Percentiles rank a stretch among this genome's conserved stretches.
Conservation (phyloP, 345 rosid genomes). For the Kandelia obovata region DNA sequence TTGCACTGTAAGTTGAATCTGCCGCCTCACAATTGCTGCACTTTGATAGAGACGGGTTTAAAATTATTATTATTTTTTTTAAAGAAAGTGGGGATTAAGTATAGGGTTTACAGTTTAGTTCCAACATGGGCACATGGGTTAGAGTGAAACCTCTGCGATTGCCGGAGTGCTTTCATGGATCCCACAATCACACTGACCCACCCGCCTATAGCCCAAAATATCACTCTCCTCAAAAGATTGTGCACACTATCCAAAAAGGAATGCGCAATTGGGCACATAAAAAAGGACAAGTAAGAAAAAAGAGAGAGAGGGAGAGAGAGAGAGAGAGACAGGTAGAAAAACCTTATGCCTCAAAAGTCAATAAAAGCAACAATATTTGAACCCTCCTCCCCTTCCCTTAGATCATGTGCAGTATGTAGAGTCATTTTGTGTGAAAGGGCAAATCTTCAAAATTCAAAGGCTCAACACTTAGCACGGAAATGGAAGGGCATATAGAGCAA, state of each 20-base stretch:
- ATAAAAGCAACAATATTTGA: conserved; percentile 22
- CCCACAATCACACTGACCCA: conserved; percentile 33
- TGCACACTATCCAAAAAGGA: conserved; percentile 20
- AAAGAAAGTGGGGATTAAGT: not conserved
- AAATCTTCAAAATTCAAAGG: conserved; percentile 5
- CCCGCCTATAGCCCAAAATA: conserved; percentile 6
- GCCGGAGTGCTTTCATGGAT: conserved; percentile 33
- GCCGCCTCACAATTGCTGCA: conserved; percentile 14
- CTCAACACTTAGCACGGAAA: no score
- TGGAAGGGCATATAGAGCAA: no score
- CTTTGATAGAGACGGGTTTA: no score
- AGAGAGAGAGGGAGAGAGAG: not conserved
- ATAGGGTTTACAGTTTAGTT: conserved; percentile 8
- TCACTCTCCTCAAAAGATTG: conserved; percentile 6
- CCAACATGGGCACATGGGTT: conserved; percentile 38
- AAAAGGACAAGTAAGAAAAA: not conserved
- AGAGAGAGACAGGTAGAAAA: not conserved
- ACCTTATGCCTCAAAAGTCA: conserved; percentile 16
- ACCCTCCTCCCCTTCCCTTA: not conserved
- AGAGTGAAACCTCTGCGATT: conserved; percentile 2
- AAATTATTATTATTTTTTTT: conserved; percentile 13
- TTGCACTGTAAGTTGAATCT: no score
- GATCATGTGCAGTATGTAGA: conserved; percentile 8
- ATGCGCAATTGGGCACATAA: not conserved
- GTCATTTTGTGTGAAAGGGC: not conserved